Percentiles rank a stretch among this genome's conserved stretches.
Evolutionary conservation across 2,329 filamentous ascomycete genomes (phyloP).

Genomic region (Claviceps digitariae): DNA sequence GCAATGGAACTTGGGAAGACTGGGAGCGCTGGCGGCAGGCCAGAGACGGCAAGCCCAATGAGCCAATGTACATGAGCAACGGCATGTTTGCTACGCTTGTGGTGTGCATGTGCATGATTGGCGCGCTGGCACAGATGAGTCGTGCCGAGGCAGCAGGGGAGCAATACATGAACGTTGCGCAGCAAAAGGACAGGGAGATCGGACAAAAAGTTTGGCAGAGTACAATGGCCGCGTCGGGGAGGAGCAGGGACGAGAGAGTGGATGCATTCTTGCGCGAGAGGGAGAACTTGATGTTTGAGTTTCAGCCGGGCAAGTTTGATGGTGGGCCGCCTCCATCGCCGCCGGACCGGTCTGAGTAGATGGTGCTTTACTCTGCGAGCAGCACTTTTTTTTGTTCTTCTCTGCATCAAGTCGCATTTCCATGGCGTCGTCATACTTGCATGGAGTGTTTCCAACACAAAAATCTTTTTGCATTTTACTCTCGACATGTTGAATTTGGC

Average conservation of each 20-base stretch:
- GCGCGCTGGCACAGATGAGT: slow-evolving; percentile 57
- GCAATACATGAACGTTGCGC: slow-evolving; percentile 51
- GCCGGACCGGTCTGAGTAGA: slow-evolving; percentile 1
- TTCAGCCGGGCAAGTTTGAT: slow-evolving; percentile 19
- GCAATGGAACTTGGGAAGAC: slow-evolving; percentile 95
- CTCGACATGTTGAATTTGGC: too few species aligned
- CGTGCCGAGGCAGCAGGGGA: slow-evolving; percentile 50
- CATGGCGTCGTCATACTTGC: too few species aligned
- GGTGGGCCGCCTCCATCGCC: slow-evolving; percentile 6
- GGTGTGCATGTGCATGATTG: slow-evolving; percentile 53
- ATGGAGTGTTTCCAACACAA: too few species aligned
- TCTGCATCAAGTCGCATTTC: too few species aligned
- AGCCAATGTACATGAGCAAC: slow-evolving; percentile 60
- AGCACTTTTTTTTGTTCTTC: neutral
- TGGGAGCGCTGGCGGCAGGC: slow-evolving; percentile 71
- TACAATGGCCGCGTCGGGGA: slow-evolving; percentile 35
- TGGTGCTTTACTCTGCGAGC: neutral
- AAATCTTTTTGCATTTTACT: too few species aligned
- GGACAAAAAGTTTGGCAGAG: slow-evolving; percentile 43
- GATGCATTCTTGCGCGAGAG: slow-evolving; percentile 64
- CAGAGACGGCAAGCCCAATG: slow-evolving; percentile 29
- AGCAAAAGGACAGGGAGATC: slow-evolving; percentile 52
- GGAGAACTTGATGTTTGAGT: slow-evolving; percentile 33
- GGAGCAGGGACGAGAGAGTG: slow-evolving; percentile 53
- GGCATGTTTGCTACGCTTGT: slow-evolving; percentile 61